Evolutionary conservation across 1,284 basidiomycete genomes (phyloP).

Genomic region (Trametes hirsuta): DNA sequence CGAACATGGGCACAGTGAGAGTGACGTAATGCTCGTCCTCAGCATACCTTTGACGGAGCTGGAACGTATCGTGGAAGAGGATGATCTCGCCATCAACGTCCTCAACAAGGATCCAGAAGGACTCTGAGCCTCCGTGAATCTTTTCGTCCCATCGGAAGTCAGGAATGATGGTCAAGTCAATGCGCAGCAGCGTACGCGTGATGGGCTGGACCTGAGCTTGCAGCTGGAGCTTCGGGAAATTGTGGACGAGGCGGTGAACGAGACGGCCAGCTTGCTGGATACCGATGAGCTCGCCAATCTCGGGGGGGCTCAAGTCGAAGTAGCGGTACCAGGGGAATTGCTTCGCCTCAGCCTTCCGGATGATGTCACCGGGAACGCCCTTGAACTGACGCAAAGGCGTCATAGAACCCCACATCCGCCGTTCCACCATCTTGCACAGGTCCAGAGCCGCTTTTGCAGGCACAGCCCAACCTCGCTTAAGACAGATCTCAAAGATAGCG

Average conservation of each 20-base stretch:
- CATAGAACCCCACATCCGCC: slow-evolving; percentile 91
- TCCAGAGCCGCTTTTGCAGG: slow-evolving; percentile 88
- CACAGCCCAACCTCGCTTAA: slow-evolving; percentile 97
- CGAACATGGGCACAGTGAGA: slow-evolving; percentile 95
- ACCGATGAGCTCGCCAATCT: slow-evolving; percentile 93
- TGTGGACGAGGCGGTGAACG: slow-evolving; percentile 94
- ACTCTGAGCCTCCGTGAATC: slow-evolving; percentile 86
- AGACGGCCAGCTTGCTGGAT: slow-evolving; percentile 91
- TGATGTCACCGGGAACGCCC: slow-evolving; percentile 84
- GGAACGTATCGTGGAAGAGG: slow-evolving; percentile 92
- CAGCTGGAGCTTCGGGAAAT: slow-evolving; percentile 94
- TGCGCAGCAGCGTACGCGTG: slow-evolving; percentile 85
- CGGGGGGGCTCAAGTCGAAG: slow-evolving; percentile 85
- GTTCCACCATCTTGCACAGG: neutral
- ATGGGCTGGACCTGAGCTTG: slow-evolving; percentile 95
- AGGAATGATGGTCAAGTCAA: slow-evolving; percentile 90
- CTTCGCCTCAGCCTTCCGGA: slow-evolving; percentile 94
- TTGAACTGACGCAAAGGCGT: slow-evolving; percentile 96
- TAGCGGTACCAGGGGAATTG: slow-evolving; percentile 99
- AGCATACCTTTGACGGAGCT: slow-evolving; percentile 90
- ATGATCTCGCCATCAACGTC: slow-evolving; percentile 97
- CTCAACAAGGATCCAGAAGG: slow-evolving; percentile 93
- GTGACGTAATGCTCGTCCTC: slow-evolving; percentile 94
- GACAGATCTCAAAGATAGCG: slow-evolving; percentile 97
- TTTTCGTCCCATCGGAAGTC: slow-evolving; percentile 99